Conservation (phyloP, 2,329 filamentous ascomycete genomes). For the Alternaria angustiovoidea region DNA sequence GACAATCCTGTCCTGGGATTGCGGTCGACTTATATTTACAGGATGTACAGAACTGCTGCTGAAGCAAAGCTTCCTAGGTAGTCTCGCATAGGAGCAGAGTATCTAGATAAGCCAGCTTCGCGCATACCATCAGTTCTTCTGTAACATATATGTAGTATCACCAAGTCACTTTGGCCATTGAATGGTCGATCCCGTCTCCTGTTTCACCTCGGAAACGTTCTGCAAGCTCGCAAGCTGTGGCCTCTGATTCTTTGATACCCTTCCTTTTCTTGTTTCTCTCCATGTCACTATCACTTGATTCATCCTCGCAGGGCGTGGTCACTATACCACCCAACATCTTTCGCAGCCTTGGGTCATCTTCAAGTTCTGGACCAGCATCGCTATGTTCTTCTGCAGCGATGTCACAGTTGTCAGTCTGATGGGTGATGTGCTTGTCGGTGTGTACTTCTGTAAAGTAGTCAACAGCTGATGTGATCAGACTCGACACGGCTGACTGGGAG, state of each 20-base stretch:
- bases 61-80: neutral
- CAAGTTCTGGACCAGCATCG: conserved; percentile 7
- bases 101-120: neutral
- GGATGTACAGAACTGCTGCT: conserved; percentile 33
- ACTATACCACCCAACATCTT: conserved; percentile 8
- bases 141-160: neutral
- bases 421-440: neutral
- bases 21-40: conserved; percentile 49
- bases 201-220: conserved; percentile 4
- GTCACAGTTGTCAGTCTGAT: conserved; percentile 2
- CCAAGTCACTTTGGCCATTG: neutral
- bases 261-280: conserved; percentile 14
- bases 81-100: neutral
- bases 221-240: neutral
- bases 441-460: conserved; percentile 8
- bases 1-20: conserved; percentile 47
- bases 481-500: neutral
- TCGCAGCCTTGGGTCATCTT: conserved; percentile 8
- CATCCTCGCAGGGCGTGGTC: neutral
- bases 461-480: neutral
- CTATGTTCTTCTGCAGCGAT: neutral
- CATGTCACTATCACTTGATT: conserved; percentile 15
- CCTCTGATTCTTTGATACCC: conserved; percentile 8
- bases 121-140: neutral
- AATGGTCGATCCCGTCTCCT: conserved; percentile 3